Evolutionary conservation across 768 basidiomycete species (phyloP), one percentile per base, ranked within the genome.

Genomic region (Termitomyces sp.): DNA sequence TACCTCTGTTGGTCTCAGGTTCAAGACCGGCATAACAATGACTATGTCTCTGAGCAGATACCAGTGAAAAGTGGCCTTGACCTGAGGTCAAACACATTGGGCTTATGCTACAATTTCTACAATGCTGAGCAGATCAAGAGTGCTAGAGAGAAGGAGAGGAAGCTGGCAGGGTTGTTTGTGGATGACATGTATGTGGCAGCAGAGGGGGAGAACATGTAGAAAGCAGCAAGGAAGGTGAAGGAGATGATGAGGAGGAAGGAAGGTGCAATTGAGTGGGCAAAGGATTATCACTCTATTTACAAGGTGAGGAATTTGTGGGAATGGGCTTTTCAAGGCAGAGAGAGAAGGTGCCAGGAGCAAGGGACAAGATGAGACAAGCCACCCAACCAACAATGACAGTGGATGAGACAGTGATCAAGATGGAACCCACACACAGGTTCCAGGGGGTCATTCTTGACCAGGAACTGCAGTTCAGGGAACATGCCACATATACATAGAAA

Each of bases 361-460:
- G 2, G 16, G 26, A 8, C 5, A 14, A 9, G 4, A 4, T 5
- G 9, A 6, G 31, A 9, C 5, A 32, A n/a, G n/a, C n/a, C n/a
- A n/a, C n/a, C 9, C 31, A 32, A 39, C 51, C 5, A 31, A 3
- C 29, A 29, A 27, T 3, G 12, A 3, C 29, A 29, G 29, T 3
- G 29, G 29, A 29, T 29, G 29, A 3, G 6, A 29, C n/a, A n/a
- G n/a, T n/a, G n/a, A 29, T 29, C 29, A 29, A 29, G 6, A 6
- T 32, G 2, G 22, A 29, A 5, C 0, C 46, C 0, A 1, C 43
- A 16, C 26, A 56, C 46, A 62, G 53, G 26, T 65, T 59, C 56
- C 55, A 67, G 20, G 64, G 59, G 0, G 46, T 68, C 4, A 37
- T 63, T 0, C 2, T 68, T 1, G 49, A 68, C 39, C 46, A 67